phyloP scores from a whole-genome alignment of 2,329 filamentous ascomycete genomes.

The Fusarium newnesense region DNA sequence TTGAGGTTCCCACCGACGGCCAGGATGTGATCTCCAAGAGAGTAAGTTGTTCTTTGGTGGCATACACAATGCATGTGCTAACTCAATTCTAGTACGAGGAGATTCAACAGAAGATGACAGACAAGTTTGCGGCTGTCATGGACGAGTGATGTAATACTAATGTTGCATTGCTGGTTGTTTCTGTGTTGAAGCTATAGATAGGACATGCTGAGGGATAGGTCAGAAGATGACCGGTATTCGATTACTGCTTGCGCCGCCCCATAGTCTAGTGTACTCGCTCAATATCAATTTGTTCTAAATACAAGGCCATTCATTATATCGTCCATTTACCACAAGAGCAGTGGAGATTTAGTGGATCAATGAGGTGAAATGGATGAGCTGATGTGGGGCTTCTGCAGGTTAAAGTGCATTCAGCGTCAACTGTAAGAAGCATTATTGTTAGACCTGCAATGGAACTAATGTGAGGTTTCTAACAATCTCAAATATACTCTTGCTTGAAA shows the following conservation, averaged over 20 bases:
- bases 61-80: conserved; percentile 47
- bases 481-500: not conserved
- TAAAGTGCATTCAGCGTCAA: conserved; percentile 13
- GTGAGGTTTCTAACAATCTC: not conserved
- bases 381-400: conserved; percentile 35
- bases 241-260: conserved; percentile 42
- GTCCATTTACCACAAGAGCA: not conserved
- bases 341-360: conserved; percentile 17
- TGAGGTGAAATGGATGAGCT: conserved; percentile 9
- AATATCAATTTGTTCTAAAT: conserved; percentile 41
- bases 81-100: conserved; percentile 80
- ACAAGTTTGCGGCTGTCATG: conserved; percentile 95
- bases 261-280: conserved; percentile 45
- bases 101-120: conserved; percentile 89
- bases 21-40: conserved; percentile 85
- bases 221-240: conserved; percentile 40
- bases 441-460: not conserved
- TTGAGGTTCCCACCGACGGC: conserved; percentile 89
- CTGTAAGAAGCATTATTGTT: conserved; percentile 7
- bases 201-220: conserved; percentile 34
- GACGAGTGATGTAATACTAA: conserved; percentile 76
- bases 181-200: conserved; percentile 45
- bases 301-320: not conserved
- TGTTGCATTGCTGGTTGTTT: conserved; percentile 37
- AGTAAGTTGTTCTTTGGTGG: conserved; percentile 61